Percentiles rank a stretch among this genome's conserved stretches.
Conservation (phyloP, 371 early-diverging fungal species). For the Nematocida sp. region DNA sequence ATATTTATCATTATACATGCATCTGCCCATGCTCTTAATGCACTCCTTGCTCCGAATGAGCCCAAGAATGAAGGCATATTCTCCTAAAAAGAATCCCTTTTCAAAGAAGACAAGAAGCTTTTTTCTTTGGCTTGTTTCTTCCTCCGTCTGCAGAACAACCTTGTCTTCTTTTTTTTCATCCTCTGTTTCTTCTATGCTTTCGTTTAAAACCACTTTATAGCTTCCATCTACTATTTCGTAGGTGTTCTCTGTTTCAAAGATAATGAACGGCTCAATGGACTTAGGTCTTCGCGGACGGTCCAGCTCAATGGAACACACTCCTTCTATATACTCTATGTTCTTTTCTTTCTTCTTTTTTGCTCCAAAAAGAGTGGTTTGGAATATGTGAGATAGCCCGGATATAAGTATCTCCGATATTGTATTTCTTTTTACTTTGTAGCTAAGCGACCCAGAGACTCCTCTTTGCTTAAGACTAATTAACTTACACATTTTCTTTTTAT, state of each 20-base stretch:
- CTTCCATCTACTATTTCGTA: slow-evolving; percentile 15
- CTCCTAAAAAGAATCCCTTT: slow-evolving; percentile 24
- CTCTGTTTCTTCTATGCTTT: slow-evolving; percentile 2
- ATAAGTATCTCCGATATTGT: background rate
- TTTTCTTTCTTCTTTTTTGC: background rate
- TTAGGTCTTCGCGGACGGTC: background rate
- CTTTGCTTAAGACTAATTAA: background rate
- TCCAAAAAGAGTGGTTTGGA: slow-evolving; percentile 3
- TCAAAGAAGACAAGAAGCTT: background rate
- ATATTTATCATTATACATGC: slow-evolving; percentile 28
- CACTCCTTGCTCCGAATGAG: slow-evolving; percentile 25
- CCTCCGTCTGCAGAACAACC: background rate
- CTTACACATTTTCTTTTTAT: slow-evolving; percentile 3
- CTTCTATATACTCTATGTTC: slow-evolving; percentile 11
- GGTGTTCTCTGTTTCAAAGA: background rate
- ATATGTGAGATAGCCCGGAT: slow-evolving; percentile 4
- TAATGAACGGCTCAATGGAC: slow-evolving; percentile 11
- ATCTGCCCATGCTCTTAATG: slow-evolving; percentile 32
- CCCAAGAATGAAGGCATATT: slow-evolving; percentile 17
- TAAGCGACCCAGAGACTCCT: background rate
- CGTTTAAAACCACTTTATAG: slow-evolving; percentile 18
- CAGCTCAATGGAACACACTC: slow-evolving; percentile 1
- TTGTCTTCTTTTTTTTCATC: background rate
- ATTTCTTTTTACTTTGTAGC: background rate
- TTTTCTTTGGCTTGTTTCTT: no score